phyloP scores from a whole-genome alignment of 2,329 filamentous ascomycete species.

The Penicillium sp. region DNA sequence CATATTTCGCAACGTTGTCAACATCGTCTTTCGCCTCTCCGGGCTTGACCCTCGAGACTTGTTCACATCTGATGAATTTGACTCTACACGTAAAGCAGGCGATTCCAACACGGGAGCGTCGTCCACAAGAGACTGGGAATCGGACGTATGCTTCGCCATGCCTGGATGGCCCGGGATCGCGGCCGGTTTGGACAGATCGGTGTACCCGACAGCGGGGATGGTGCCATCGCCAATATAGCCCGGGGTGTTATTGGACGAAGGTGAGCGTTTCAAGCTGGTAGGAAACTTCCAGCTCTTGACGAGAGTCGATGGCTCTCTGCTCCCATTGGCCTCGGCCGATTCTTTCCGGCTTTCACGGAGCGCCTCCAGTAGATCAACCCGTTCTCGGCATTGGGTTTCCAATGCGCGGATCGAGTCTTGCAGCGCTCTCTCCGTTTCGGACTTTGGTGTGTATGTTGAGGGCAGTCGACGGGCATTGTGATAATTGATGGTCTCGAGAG shows the following conservation, averaged over 20 bases:
- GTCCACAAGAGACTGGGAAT: conserved; percentile 15
- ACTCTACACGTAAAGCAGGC: conserved; percentile 22
- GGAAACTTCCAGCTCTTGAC: conserved; percentile 23
- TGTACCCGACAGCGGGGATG: conserved; percentile 72
- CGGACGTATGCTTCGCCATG: conserved; percentile 17
- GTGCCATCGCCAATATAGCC: conserved; percentile 75
- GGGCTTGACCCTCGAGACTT: conserved; percentile 55
- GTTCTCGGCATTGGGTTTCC: conserved; percentile 87
- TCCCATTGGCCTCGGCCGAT: conserved; percentile 19
- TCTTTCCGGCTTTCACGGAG: conserved; percentile 61
- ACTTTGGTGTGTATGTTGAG: conserved; percentile 62
- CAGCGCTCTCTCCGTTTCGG: conserved; percentile 77
- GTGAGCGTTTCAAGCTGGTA: conserved; percentile 7
- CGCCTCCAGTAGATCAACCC: conserved; percentile 80
- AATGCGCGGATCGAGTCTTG: conserved; percentile 74
- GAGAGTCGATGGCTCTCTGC: conserved; percentile 19
- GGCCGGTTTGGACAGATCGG: conserved; percentile 69
- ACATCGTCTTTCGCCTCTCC: conserved; percentile 54
- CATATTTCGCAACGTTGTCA: conserved; percentile 49
- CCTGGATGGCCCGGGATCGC: conserved; percentile 47
- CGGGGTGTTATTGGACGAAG: conserved; percentile 26
- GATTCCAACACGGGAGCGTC: conserved; percentile 12
- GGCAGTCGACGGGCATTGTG: conserved; percentile 72
- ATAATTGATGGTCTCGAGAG: conserved; percentile 82
- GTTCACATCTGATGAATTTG: conserved; percentile 33